Evolutionary conservation across 1,139 yeast species (phyloP).

Genomic region (Saccharomyces hybrid): DNA sequence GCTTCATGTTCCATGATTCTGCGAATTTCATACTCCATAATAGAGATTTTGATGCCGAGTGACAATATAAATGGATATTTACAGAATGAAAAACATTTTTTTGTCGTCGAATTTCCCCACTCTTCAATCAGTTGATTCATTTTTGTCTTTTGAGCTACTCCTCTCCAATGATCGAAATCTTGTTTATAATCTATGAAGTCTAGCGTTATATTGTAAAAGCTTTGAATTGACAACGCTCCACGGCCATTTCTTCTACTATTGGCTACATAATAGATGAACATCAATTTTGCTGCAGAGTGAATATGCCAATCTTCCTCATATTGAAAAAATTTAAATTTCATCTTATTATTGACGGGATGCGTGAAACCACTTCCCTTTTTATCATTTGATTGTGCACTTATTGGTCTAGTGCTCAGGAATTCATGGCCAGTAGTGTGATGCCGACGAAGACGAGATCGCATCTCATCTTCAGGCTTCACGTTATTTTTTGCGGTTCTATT

Average conservation of each 20-base stretch:
- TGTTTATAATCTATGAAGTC: constrained; percentile 68
- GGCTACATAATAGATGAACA: constrained; percentile 49
- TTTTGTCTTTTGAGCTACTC: constrained; percentile 21
- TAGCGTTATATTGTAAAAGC: constrained; percentile 71
- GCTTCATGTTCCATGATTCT: constrained; percentile 81
- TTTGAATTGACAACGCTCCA: constrained; percentile 39
- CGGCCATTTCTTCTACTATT: constrained; percentile 32
- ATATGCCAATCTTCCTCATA: constrained; percentile 83
- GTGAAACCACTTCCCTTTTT: not conserved
- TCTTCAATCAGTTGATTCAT: constrained; percentile 5
- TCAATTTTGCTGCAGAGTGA: constrained; percentile 52
- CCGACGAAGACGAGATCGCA: not conserved
- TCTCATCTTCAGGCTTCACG: not conserved
- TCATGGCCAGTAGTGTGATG: not conserved
- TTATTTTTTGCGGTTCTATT: not conserved
- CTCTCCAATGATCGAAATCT: constrained; percentile 79
- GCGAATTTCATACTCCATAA: constrained; percentile 76
- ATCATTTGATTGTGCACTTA: constrained; percentile 19
- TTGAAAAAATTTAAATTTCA: constrained; percentile 48
- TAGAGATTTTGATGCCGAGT: constrained; percentile 70
- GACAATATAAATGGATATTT: constrained; percentile 78
- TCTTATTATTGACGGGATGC: not conserved
- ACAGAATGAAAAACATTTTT: constrained; percentile 49
- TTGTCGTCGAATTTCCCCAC: constrained; percentile 5
- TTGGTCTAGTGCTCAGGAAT: constrained; percentile 7